phyloP scores from a whole-genome alignment of 495 filamentous ascomycete genomes.

The Hyaloscypha bicolor region DNA sequence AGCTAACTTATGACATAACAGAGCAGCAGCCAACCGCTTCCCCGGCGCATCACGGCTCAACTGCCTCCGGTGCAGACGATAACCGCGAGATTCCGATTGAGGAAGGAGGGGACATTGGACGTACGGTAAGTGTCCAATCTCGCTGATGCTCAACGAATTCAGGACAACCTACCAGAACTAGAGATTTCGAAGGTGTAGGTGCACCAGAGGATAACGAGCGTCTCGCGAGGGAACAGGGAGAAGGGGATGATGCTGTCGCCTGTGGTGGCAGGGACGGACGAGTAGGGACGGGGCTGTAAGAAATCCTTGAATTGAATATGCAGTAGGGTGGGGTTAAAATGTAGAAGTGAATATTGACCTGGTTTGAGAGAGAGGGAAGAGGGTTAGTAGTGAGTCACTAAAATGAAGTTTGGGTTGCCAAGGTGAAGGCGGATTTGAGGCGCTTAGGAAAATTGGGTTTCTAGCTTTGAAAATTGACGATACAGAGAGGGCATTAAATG shows the following conservation, averaged over 20 bases:
- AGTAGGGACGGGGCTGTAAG: conserved; percentile 18
- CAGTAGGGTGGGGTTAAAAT: too few relatives aligned
- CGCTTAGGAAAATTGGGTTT: background rate
- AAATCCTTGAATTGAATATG: background rate
- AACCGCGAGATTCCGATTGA: conserved; percentile 55
- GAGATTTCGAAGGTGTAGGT: conserved; percentile 52
- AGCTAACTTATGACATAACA: background rate
- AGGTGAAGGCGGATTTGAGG: background rate
- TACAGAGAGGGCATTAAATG: too few relatives aligned
- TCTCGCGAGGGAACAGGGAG: conserved; percentile 38
- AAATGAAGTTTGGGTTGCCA: background rate
- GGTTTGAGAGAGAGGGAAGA: background rate
- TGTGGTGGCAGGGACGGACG: conserved; percentile 40
- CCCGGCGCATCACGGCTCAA: conserved; percentile 48
- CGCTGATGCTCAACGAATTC: conserved; percentile 32
- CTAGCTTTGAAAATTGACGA: too few relatives aligned
- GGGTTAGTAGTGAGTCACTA: background rate
- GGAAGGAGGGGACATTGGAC: conserved; percentile 49
- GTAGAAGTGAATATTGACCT: too few relatives aligned
- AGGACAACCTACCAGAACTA: conserved; percentile 49
- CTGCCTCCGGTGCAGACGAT: conserved; percentile 49
- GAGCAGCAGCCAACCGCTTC: conserved; percentile 46
- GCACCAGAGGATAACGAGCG: conserved; percentile 54
- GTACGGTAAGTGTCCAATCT: background rate
- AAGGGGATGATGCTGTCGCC: conserved; percentile 47